A percentile compares a stretch with the other conserved stretches of the same genome.
Evolutionary conservation across 2,329 filamentous ascomycete genomes (phyloP).

Genomic region (Colletotrichum lentis): DNA sequence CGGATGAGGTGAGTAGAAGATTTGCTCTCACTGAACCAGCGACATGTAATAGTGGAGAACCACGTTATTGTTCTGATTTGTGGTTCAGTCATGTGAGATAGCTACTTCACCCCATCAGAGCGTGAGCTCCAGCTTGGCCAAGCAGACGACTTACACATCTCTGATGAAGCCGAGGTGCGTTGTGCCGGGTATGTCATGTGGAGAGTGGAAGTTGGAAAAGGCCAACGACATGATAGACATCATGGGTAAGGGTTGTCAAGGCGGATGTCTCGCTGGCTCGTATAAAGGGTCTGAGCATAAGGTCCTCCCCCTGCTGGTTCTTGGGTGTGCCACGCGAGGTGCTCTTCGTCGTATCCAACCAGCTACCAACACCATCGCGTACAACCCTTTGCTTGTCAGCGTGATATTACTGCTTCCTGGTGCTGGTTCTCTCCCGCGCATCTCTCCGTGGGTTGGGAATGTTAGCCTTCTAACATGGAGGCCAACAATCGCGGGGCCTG

Average conservation of each 20-base stretch:
- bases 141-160: not conserved
- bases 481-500: not conserved
- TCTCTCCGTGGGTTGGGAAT: not conserved
- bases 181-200: not conserved
- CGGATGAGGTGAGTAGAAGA: too few species aligned
- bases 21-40: not conserved
- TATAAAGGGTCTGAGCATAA: constrained; percentile 16
- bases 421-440: not conserved
- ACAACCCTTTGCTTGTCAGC: too few species aligned
- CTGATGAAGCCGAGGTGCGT: not conserved
- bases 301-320: not conserved
- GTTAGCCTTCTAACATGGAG: not conserved
- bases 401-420: too few species aligned
- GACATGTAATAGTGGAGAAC: not conserved
- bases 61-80: not conserved
- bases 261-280: not conserved
- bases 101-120: not conserved
- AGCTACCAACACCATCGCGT: not conserved
- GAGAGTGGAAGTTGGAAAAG: not conserved
- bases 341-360: constrained; percentile 7
- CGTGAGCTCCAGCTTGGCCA: not conserved
- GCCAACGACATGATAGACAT: not conserved
- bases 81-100: too few species aligned
- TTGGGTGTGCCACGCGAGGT: not conserved
- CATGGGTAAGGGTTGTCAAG: not conserved